Conservation (phyloP, 495 filamentous ascomycete species). For the Talaromyces nanjingensis region DNA sequence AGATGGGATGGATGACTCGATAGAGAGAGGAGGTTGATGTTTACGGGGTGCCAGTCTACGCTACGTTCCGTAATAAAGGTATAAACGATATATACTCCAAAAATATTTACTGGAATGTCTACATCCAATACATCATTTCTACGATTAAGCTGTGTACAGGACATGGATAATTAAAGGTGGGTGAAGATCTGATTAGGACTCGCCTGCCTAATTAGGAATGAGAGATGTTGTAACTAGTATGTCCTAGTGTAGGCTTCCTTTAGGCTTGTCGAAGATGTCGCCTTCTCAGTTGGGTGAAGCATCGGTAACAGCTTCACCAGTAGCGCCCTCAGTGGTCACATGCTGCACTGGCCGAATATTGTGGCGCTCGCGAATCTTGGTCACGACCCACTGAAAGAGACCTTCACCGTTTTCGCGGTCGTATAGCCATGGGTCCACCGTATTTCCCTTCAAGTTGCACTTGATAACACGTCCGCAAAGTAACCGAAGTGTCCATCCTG, state of each 20-base stretch:
- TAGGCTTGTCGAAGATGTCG: neutral
- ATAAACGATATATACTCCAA: neutral
- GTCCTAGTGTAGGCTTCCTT: neutral
- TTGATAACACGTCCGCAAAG: neutral
- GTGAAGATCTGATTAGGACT: neutral
- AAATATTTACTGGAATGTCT: neutral
- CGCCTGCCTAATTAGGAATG: neutral
- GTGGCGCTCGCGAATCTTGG: neutral
- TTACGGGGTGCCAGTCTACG: neutral
- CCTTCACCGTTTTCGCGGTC: neutral
- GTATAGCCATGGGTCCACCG: neutral
- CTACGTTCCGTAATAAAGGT: neutral
- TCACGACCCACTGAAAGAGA: neutral
- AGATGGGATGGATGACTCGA: neutral
- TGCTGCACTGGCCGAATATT: neutral
- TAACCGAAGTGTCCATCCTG: neutral
- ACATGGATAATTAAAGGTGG: neutral
- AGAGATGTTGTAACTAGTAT: neutral
- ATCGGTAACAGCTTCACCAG: neutral
- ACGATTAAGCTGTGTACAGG: neutral
- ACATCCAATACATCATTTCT: neutral
- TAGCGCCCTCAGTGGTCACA: neutral
- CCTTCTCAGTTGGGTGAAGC: neutral
- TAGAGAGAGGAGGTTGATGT: neutral
- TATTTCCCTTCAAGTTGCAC: neutral